Evolutionary conservation across 805 yeast species (phyloP), one percentile per base, ranked within the genome.

Genomic region (Candida railenensis): DNA sequence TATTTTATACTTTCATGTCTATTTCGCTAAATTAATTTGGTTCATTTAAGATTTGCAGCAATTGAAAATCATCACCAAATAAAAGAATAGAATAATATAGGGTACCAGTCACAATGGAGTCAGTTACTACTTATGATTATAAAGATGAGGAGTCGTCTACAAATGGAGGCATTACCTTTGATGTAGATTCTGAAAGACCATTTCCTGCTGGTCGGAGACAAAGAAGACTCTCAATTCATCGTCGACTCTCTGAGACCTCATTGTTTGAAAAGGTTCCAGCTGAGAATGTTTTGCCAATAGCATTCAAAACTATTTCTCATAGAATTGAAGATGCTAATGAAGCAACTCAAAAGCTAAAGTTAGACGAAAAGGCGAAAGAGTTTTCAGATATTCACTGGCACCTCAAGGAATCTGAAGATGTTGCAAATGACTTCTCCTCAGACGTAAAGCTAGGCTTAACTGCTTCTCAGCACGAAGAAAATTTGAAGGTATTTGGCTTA

Each of bases 261-360:
- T 11, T 42, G 8, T 8, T n/a, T 4, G 58, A 53, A 18, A 51
- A 51, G 25, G 57, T 53, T 4, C 53, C 56, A 20, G 70, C 73
- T 4, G 57, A 53, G 7, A 50, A 56, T 19, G 65, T 58, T 2
- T 55, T 70, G 39, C 76, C 76, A 5, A 62, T 68, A 4, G 53
- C 65, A 42, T 71, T 65, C 58, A 67, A 59, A 42, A 65, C 76
- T 0, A 57, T 71, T 8, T 67, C 73, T 22, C 69, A 69, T 52
- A 62, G 55, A 19, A 63, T 69, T 30, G 73, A 66, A 30, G 61
- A 55, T 41, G 49, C 50, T 18, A 45, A 50, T 18, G n/a, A 18
- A 14, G n/a, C 46, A 46, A 3, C 44, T 22, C 15, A 47, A 49
- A 34, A 44, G 45, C 34, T 46, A 39, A 33, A 15, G 2, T 4